Evolutionary conservation across 2,329 filamentous ascomycete genomes (phyloP), one percentile per base, ranked within the genome.

Genomic region (Trichoderma sp.): DNA sequence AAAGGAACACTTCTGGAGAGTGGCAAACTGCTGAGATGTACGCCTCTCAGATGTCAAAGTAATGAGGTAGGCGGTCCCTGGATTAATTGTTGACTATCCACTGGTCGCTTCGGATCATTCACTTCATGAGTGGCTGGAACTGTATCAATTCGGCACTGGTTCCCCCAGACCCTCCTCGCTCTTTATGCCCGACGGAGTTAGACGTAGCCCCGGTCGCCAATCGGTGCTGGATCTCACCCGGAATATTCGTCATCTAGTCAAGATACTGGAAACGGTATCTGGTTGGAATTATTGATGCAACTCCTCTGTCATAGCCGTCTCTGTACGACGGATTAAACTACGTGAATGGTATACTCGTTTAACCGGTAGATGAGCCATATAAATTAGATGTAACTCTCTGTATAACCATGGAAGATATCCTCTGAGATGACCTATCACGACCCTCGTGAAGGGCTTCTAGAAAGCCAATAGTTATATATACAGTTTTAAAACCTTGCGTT

Each of bases 401-500:
- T 41, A n/a, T 5, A 6, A 29, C 27, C 3, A 29, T n/a, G n/a
- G n/a, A n/a, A 29, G 29, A 29, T 4, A 29, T 41, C 3, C 38
- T 45, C 16, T 45, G 6, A 8, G 7, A 45, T 45, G 16, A 18
- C 16, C 6, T 4, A 45, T 1, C 7, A 45, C 38, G 16, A 3
- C 14, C 1, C 38, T 41, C 3, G 6, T 18, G 3, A 41, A 18
- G 38, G 6, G 16, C 16, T 41, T 18, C 6, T 16, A 18, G 7
- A 18, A 18, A 18, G 38, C 9, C 3, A 8, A 8, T 45, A 18
- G 7, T 45, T 3, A 45, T 18, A 45, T 18, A 4, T 4, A 3
- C 1, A 18, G 7, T 2, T 18, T 45, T 3, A 8, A 0, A 8
- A 8, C 38, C 38, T 45, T 45, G 38, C 6, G 0, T 0, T 8